Conservation (phyloP, 2,329 filamentous ascomycete genomes). For the Venturia oleaginea region DNA sequence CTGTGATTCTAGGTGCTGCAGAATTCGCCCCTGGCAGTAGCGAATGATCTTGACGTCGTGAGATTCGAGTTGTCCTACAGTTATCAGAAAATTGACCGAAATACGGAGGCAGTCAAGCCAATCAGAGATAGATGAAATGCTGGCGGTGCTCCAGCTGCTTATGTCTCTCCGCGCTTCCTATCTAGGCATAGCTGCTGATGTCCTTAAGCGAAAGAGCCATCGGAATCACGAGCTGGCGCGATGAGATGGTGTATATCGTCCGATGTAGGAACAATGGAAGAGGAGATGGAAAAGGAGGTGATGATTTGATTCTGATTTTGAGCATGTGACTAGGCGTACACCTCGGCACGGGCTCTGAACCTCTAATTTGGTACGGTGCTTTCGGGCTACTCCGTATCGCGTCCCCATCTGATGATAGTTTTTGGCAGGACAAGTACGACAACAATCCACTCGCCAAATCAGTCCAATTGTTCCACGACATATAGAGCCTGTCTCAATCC, state of each 20-base stretch:
- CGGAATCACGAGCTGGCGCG: neutral
- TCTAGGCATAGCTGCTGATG: neutral
- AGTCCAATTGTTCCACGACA: neutral
- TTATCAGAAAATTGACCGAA: neutral
- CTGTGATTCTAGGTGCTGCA: neutral
- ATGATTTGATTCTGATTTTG: no score
- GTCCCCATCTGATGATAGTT: neutral
- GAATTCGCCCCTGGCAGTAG: neutral
- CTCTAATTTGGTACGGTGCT: no score
- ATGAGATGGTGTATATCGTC: neutral
- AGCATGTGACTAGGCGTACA: no score
- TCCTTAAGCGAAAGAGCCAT: neutral
- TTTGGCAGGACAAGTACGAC: neutral
- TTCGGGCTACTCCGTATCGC: no score
- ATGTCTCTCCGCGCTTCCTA: slow-evolving; percentile 7
- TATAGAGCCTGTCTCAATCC: neutral
- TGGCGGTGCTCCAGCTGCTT: slow-evolving; percentile 4
- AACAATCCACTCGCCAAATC: neutral
- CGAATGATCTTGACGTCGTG: slow-evolving; percentile 2
- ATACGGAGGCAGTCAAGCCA: neutral
- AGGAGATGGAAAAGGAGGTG: neutral
- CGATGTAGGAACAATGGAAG: no score
- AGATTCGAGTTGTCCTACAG: neutral
- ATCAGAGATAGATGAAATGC: neutral
- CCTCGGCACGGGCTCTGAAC: no score